Base-by-base conservation (phyloP, 306 rosid species). In the Prunus kanzakura region DNA sequence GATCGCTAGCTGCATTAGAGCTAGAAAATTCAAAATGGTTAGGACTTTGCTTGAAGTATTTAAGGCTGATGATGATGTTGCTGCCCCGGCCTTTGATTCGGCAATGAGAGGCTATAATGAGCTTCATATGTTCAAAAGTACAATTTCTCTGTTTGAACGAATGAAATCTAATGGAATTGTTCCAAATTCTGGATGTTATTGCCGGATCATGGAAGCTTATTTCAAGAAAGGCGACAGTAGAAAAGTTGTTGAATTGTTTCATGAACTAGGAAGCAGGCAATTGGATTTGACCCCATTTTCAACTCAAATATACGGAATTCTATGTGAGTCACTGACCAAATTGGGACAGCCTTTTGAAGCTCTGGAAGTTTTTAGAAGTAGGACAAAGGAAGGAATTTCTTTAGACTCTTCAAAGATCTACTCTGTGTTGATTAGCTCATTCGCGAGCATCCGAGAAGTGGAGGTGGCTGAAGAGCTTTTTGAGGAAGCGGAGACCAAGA, bases 41-140 rank as follows among this genome's bases (percentile, higher is more conserved):
- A 82, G 83, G 79, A 41, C 75, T 60, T 65, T 86, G 55, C 87
- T 91, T 60, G 79, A 82, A 77, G 81, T 69, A 61, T 83, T 80
- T 62, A 72, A 41, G 9, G 58, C 74, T 63, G 81, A 82, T 51
- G 1, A 7, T 45, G 81, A 85, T 15, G 87, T 86, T 71, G 73
- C 81, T 78, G 67, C 69, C 10, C 71, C 69, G 13, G 92, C 89
- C 15, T 86, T 82, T 77, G 82, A 81, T 71, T 84, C 86, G n/a
- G 87, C 89, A 13, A 80, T 91, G 84, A 80, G 69, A 82, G 84
- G 85, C 65, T 91, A 91, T 38, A 91, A 91, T 67, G 84, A 82
- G 88, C 81, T 91, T 76, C 97, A 89, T 56, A 91, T 91, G 94
- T 88, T 78, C 84, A 86, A 82, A 79, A 86, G 80, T 61, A 88